Base-by-base conservation (phyloP, 805 yeast species). In the Barnettozyma salicaria region DNA sequence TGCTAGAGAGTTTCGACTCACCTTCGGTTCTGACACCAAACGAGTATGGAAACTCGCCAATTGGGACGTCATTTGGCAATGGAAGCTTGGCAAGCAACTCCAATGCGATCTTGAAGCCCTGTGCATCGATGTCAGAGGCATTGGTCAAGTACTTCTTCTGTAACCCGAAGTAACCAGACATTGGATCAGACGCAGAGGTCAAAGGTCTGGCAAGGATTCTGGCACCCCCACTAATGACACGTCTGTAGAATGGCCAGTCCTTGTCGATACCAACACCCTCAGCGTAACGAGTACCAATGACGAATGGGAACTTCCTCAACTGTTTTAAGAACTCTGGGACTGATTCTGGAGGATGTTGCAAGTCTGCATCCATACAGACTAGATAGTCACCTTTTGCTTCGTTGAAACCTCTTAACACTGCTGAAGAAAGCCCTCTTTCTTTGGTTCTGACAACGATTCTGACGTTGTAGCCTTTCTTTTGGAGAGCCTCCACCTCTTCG, bases 11-110 rank as follows among this genome's bases (percentile, higher is more conserved):
- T 46, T 70, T 70, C 26, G 74, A 68, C 43, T 70, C 76, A 54
- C 76, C 76, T 49, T 68, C 75, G 9, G 72, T 67, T 61, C 76
- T 69, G 19, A 70, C 73, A 52, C 75, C 76, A 43, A 70, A 70
- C 6, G 72, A 65, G 42, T 68, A 70, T 34, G 73, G 72, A 27
- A 68, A 61, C 46, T 70, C 76, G 41, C 73, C 74, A 32, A 70
- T 58, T 24, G 58, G 50, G 21, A 49, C 37, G 16, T 41, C 42
- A 16, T 56, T 50, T 40, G 70, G 70, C 29, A 70, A 53, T 30
- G 72, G 72, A 28, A 68, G 43, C 46, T 70, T 70, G 16, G 71
- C 73, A 36, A 70, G 49, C 30, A 70, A 53, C 41, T 70, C 76
- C 30, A 70, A 53, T 16, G 76, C 76, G 37, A 70, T 68, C 48